Conservation (phyloP, 116 monocot species). For the Cymodocea nodosa region DNA sequence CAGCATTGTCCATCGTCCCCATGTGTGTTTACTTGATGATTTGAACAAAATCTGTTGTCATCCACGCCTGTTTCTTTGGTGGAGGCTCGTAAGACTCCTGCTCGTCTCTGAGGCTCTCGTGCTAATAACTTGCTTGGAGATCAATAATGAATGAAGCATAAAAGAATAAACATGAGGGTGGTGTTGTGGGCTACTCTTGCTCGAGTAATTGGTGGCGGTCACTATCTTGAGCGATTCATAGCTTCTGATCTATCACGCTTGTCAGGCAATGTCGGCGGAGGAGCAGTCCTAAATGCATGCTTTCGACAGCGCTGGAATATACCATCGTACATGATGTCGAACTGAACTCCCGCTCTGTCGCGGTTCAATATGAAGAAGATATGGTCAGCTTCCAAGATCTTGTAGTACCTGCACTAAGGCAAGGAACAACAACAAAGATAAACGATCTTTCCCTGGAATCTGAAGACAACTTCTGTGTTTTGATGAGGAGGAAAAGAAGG, state of each 20-base stretch:
- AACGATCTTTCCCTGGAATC: no score
- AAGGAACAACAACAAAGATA: background rate
- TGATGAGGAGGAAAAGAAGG: no score
- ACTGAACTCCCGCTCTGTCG: slow-evolving; percentile 82
- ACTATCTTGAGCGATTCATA: background rate
- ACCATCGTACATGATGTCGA: slow-evolving; percentile 79
- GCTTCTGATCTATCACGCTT: slow-evolving; percentile 6
- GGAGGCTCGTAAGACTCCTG: background rate
- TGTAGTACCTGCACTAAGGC: slow-evolving; percentile 62
- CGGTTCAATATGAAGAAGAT: slow-evolving; percentile 74
- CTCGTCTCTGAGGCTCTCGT: background rate
- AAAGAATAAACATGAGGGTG: background rate
- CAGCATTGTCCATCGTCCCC: no score
- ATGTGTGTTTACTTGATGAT: no score
- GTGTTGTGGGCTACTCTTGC: background rate
- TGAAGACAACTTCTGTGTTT: no score
- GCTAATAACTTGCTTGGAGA: background rate
- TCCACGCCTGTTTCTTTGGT: background rate
- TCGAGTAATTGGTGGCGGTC: background rate
- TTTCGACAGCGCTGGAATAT: slow-evolving; percentile 89
- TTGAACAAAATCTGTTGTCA: background rate
- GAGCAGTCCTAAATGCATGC: slow-evolving; percentile 42
- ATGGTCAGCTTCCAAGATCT: slow-evolving; percentile 89
- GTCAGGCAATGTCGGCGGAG: slow-evolving; percentile 32
- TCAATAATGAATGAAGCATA: slow-evolving; percentile 1